phyloP scores from a whole-genome alignment of 345 rosid species.

The Geranium brycei region DNA sequence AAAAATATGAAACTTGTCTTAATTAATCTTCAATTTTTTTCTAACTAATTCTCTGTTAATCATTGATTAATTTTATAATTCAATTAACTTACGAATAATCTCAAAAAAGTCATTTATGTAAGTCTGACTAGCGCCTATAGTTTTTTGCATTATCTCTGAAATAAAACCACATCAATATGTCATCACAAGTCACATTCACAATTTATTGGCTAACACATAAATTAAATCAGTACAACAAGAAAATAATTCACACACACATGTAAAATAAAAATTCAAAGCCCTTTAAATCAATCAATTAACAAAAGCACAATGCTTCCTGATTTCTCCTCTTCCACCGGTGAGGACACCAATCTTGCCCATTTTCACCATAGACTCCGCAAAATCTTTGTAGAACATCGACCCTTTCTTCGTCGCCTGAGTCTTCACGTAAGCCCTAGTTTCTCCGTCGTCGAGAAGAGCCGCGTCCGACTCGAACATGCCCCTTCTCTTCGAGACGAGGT shows the following conservation, averaged over 20 bases:
- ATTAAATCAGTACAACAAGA: too few relatives aligned
- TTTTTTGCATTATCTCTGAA: too few relatives aligned
- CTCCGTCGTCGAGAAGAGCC: conserved; percentile 35
- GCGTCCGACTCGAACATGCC: conserved; percentile 55
- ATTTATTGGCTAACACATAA: neutral
- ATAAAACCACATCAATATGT: neutral
- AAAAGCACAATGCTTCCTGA: conserved; percentile 25
- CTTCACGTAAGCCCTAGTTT: conserved; percentile 35
- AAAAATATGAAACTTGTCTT: too few relatives aligned
- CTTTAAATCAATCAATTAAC: neutral
- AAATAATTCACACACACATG: neutral
- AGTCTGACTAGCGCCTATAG: too few relatives aligned
- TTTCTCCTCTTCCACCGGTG: conserved; percentile 36
- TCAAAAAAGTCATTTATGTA: too few relatives aligned
- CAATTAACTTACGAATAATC: too few relatives aligned
- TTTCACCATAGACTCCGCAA: conserved; percentile 51
- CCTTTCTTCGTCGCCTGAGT: conserved; percentile 11
- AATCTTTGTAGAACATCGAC: conserved; percentile 42
- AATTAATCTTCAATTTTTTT: too few relatives aligned
- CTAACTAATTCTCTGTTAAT: too few relatives aligned
- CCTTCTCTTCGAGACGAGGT: conserved; percentile 38
- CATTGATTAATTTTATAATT: too few relatives aligned
- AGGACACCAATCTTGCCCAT: conserved; percentile 58
- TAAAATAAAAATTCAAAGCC: neutral
- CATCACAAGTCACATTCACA: neutral